A percentile compares a stretch with the other conserved stretches of the same genome.
Evolutionary conservation across 2,329 filamentous ascomycete species (phyloP).

Genomic region (Xylaria hypoxylon): DNA sequence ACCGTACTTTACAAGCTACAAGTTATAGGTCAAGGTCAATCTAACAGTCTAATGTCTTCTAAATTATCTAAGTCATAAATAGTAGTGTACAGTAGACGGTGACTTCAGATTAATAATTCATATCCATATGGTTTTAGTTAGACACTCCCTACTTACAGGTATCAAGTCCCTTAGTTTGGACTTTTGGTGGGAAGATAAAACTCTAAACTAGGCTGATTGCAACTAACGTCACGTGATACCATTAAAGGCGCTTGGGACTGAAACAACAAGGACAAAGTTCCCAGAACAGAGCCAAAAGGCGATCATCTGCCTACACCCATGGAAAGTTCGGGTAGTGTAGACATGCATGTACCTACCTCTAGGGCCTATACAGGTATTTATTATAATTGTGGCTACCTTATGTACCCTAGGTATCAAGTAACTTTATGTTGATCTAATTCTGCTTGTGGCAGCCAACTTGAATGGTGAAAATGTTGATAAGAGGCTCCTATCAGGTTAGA

Average conservation of each 20-base stretch:
- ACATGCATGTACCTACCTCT: no score
- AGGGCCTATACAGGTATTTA: no score
- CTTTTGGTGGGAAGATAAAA: background rate
- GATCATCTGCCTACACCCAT: no score
- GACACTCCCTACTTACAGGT: no score
- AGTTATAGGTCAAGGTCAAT: no score
- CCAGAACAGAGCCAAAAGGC: no score
- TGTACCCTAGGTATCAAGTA: no score
- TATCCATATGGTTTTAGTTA: background rate
- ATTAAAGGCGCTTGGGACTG: slow-evolving; percentile 6
- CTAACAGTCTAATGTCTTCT: no score
- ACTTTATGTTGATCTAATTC: slow-evolving; percentile 14
- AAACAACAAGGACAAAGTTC: slow-evolving; percentile 8
- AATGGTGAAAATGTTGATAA: background rate
- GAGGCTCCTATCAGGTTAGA: no score
- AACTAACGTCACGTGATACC: slow-evolving; percentile 8
- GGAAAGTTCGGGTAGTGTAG: no score
- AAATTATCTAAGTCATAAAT: background rate
- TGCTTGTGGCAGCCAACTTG: background rate
- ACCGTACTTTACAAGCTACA: no score
- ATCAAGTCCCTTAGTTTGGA: background rate
- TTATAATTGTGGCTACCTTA: no score
- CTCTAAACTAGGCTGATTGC: background rate
- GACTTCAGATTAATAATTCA: background rate
- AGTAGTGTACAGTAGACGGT: background rate